phyloP scores from a whole-genome alignment of 495 filamentous ascomycete genomes.

The Talaromyces ruber region DNA sequence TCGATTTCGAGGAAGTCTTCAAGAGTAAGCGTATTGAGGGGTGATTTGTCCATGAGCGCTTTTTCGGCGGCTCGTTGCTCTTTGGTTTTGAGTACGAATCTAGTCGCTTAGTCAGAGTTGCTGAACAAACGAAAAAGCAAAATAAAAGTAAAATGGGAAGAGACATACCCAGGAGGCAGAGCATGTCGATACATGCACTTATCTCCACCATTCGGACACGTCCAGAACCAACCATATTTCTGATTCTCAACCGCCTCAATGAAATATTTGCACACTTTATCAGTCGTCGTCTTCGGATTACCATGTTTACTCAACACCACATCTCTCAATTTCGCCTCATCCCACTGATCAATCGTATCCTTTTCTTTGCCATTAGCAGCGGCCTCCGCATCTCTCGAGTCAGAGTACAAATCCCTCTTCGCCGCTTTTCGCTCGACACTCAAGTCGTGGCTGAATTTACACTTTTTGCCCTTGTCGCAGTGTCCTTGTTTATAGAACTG shows the following conservation, averaged over 20 bases:
- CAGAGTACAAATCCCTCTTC: constrained; percentile 89
- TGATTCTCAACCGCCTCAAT: constrained; percentile 96
- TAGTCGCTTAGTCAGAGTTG: constrained; percentile 21
- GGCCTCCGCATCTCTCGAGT: constrained; percentile 60
- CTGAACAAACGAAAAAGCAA: not conserved
- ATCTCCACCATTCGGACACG: constrained; percentile 92
- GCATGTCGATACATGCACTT: constrained; percentile 98
- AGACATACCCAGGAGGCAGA: constrained; percentile 77
- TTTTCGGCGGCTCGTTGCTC: constrained; percentile 95
- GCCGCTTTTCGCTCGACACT: constrained; percentile 80
- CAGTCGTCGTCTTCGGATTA: constrained; percentile 90
- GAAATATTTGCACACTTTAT: constrained; percentile 99
- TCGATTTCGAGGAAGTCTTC: constrained; percentile 97
- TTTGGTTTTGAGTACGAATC: constrained; percentile 94
- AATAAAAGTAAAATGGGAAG: too few species aligned
- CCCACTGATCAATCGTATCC: constrained; percentile 93
- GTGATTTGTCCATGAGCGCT: constrained; percentile 93
- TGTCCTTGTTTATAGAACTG: constrained; percentile 92
- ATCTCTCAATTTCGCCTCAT: constrained; percentile 86
- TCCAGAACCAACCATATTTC: constrained; percentile 99
- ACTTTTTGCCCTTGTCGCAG: constrained; percentile 96
- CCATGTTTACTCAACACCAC: constrained; percentile 94
- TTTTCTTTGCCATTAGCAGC: constrained; percentile 76
- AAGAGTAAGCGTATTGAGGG: constrained; percentile 85
- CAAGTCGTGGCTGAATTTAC: constrained; percentile 94